Conservation (phyloP, 169 alveolate species). For the Plasmodium gaboni region DNA sequence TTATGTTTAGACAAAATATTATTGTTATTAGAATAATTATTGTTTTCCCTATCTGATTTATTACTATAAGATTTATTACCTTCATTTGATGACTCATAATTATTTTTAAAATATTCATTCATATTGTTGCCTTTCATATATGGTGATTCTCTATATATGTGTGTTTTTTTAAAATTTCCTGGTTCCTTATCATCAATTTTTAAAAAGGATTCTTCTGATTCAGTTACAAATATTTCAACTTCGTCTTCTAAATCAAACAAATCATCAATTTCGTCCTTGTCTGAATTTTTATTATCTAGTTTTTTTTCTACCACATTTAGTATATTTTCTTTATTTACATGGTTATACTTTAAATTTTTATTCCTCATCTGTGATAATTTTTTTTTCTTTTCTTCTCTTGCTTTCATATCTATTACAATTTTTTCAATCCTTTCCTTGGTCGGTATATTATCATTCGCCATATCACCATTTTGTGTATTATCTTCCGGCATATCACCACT, state of each 20-base stretch:
- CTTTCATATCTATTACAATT: not conserved
- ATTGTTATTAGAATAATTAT: no score
- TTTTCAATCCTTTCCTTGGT: not conserved
- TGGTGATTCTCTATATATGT: conserved; percentile 36
- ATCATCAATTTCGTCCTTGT: not conserved
- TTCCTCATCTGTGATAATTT: conserved; percentile 39
- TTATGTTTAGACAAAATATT: no score
- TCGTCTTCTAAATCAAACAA: conserved; percentile 23
- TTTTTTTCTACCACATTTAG: conserved; percentile 8
- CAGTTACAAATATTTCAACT: conserved; percentile 52
- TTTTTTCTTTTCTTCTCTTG: conserved; percentile 31
- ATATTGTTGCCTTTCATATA: not conserved
- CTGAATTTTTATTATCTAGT: not conserved
- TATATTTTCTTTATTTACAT: conserved; percentile 17
- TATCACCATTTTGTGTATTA: not conserved
- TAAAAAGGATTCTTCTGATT: conserved; percentile 55
- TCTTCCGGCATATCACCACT: not conserved
- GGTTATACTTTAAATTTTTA: conserved; percentile 35
- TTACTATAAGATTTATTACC: not conserved
- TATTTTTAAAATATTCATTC: conserved; percentile 22
- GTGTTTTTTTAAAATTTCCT: conserved; percentile 21
- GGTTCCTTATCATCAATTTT: conserved; percentile 40
- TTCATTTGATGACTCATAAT: conserved; percentile 19
- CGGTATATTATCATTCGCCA: not conserved
- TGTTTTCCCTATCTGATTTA: no score